A percentile compares a stretch with the other conserved stretches of the same genome.
These are phyloP conservation scores for Anethum foeniculum DNA, from an alignment of 140 eudicot genomes.

Conservation along the genomic window DNA sequence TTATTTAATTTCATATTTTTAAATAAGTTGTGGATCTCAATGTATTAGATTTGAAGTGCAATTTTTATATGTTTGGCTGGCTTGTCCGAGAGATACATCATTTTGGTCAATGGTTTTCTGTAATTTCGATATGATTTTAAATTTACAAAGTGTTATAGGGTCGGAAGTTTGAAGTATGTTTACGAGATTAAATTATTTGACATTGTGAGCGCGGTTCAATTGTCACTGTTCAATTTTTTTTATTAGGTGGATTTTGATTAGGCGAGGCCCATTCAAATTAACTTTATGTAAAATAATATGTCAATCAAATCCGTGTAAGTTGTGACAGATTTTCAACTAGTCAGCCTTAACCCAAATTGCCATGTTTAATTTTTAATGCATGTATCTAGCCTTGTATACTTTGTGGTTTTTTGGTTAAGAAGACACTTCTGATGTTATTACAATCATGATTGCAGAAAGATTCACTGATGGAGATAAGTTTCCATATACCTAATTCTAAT, in stretches of 20 bases:
- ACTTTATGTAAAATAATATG: background rate
- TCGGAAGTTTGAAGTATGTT: background rate
- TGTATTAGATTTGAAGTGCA: background rate
- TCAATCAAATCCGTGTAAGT: background rate
- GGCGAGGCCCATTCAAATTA: background rate
- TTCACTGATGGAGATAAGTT: conserved; percentile 96
- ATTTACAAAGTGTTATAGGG: background rate
- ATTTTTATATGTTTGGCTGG: background rate
- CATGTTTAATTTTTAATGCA: background rate
- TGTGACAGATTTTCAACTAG: background rate
- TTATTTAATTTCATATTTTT: background rate
- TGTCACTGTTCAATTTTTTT: background rate
- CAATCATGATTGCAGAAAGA: conserved; percentile 54
- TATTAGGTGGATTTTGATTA: background rate
- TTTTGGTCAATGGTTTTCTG: background rate
- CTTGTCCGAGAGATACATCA: background rate
- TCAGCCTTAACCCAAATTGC: background rate
- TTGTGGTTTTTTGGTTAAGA: background rate
- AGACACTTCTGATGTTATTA: background rate
- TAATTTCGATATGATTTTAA: background rate
- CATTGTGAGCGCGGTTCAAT: background rate
- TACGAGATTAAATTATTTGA: background rate
- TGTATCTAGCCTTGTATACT: background rate
- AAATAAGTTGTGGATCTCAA: background rate
- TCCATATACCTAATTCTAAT: conserved; percentile 84